Conservation (phyloP, 2,329 filamentous ascomycete species). For the Coniochaeta ligniaria region DNA sequence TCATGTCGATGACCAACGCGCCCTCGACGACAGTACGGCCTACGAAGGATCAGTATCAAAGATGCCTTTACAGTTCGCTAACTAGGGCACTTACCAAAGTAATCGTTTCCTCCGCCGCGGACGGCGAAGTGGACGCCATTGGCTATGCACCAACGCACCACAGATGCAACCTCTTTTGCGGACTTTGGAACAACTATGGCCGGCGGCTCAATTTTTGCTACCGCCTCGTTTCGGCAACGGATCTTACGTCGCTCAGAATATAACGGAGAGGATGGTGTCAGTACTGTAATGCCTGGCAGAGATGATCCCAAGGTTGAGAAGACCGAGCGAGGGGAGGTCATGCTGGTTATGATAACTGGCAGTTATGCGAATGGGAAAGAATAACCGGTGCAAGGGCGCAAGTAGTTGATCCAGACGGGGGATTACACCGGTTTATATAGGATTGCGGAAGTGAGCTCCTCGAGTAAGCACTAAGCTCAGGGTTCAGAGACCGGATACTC, state of each 20-base stretch:
- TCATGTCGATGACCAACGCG: neutral
- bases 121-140: neutral
- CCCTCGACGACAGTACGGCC: neutral
- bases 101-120: neutral
- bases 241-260: neutral
- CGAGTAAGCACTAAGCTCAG: too few relatives aligned
- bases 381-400: too few relatives aligned
- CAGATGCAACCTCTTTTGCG: neutral
- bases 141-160: neutral
- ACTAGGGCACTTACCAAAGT: neutral
- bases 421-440: too few relatives aligned
- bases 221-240: neutral
- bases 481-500: too few relatives aligned
- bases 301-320: neutral
- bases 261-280: neutral
- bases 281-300: neutral
- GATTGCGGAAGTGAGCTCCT: too few relatives aligned
- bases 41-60: neutral
- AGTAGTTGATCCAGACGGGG: too few relatives aligned
- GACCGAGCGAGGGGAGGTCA: neutral
- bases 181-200: neutral
- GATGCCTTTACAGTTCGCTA: neutral
- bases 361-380: too few relatives aligned
- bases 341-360: neutral
- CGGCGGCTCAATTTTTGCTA: neutral